Evolutionary conservation across 352 stramenopile species (phyloP).

Genomic region (Pythium guiyangense): DNA sequence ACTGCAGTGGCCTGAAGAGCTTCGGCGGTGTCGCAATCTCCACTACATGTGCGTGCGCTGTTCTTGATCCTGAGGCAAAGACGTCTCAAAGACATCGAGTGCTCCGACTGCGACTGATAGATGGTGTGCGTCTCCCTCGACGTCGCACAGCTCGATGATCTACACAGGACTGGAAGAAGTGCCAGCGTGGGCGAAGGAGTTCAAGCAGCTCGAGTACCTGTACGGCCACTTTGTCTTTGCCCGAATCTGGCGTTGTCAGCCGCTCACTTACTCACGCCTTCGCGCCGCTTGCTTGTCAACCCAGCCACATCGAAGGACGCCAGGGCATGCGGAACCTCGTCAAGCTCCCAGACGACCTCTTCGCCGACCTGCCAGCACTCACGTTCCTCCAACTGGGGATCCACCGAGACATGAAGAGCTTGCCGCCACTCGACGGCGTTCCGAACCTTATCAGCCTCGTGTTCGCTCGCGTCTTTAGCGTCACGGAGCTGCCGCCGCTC

Average conservation of each 20-base stretch:
- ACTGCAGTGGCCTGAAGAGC: conserved; percentile 17
- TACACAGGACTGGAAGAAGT: conserved; percentile 25
- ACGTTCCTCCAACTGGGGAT: conserved; percentile 30
- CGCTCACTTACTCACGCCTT: no score
- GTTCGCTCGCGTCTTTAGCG: conserved; percentile 16
- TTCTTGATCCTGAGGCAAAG: neutral
- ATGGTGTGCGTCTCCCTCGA: no score
- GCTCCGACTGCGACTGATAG: no score
- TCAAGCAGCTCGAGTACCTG: conserved; percentile 34
- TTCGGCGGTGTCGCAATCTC: conserved; percentile 25
- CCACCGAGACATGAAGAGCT: conserved; percentile 16
- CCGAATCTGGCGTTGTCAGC: neutral
- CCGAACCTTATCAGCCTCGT: conserved; percentile 26
- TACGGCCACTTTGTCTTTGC: conserved; percentile 14
- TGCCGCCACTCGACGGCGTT: conserved; percentile 27
- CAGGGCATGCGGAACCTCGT: conserved; percentile 19
- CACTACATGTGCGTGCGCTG: conserved; percentile 27
- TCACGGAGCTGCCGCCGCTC: conserved; percentile 28
- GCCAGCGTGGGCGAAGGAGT: conserved; percentile 24
- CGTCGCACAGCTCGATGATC: conserved; percentile 26
- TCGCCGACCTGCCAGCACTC: conserved; percentile 25
- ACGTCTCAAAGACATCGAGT: neutral
- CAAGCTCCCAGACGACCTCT: conserved; percentile 21
- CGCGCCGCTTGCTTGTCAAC: neutral
- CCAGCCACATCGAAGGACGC: conserved; percentile 43